Conservation (phyloP, 805 yeast species). For the Zygoascus tannicola region DNA sequence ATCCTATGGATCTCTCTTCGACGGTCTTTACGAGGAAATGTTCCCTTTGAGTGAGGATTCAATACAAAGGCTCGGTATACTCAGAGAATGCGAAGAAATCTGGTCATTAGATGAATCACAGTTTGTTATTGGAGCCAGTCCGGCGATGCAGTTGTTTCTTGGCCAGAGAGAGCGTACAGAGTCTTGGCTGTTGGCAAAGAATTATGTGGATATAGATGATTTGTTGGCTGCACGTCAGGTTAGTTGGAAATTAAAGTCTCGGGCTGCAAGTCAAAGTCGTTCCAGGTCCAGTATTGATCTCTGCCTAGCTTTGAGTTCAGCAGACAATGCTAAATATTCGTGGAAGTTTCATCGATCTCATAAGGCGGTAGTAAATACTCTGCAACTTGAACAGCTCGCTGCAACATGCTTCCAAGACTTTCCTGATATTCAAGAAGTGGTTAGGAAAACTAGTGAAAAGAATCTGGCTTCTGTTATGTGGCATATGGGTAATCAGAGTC, state of each 20-base stretch:
- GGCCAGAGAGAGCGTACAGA: neutral
- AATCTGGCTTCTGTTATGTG: constrained; percentile 52
- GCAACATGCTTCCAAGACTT: neutral
- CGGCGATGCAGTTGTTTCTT: neutral
- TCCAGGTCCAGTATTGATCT: neutral
- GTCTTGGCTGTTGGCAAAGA: constrained; percentile 3
- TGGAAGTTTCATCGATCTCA: constrained; percentile 19
- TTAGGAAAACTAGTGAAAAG: neutral
- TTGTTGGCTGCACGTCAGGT: constrained; percentile 9
- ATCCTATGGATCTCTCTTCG: neutral
- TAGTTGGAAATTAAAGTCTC: constrained; percentile 6
- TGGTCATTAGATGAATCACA: neutral
- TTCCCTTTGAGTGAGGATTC: neutral
- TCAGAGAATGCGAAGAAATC: constrained; percentile 2
- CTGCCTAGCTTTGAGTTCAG: constrained; percentile 4
- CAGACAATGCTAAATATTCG: neutral
- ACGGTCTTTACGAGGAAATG: neutral
- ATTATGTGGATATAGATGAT: constrained; percentile 5
- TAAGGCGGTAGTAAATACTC: constrained; percentile 18
- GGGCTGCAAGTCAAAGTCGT: neutral
- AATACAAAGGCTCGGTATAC: neutral
- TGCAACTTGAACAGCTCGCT: constrained; percentile 16
- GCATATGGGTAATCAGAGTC: constrained; percentile 46
- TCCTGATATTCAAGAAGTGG: neutral
- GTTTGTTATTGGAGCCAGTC: no score